These are phyloP conservation scores for Panaeolus papilionaceus DNA, from an alignment of 768 basidiomycete species.

Conservation along the genomic window DNA sequence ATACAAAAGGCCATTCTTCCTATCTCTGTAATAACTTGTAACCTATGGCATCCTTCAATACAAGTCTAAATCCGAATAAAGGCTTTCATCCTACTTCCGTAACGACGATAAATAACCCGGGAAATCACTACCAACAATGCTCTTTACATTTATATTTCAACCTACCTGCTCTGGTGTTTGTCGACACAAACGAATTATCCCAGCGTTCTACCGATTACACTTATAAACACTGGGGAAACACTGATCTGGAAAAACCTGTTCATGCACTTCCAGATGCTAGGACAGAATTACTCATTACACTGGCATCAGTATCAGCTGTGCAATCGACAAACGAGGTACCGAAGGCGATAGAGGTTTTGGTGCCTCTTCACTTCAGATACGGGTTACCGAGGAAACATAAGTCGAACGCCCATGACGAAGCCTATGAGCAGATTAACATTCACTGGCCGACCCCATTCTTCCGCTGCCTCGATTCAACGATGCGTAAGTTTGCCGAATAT, in stretches of 20 bases:
- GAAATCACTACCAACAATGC: conserved; percentile 33
- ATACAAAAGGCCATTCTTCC: neutral
- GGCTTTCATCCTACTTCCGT: conserved; percentile 47
- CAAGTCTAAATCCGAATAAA: conserved; percentile 35
- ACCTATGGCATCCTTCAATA: conserved; percentile 34
- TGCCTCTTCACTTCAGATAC: conserved; percentile 57
- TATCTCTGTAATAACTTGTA: neutral
- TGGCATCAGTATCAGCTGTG: conserved; percentile 16
- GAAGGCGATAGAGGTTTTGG: conserved; percentile 35
- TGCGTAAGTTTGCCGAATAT: conserved; percentile 28
- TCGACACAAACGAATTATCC: conserved; percentile 55
- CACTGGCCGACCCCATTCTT: conserved; percentile 47
- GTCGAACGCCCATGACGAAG: neutral
- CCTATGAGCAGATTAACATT: conserved; percentile 37
- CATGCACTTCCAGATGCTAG: conserved; percentile 37
- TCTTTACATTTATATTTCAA: conserved; percentile 44
- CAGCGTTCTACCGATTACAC: conserved; percentile 43
- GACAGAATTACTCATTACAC: conserved; percentile 34
- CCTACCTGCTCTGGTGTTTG: conserved; percentile 50
- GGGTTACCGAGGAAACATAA: conserved; percentile 34
- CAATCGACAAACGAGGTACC: neutral
- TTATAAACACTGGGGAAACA: conserved; percentile 46
- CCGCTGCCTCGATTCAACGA: conserved; percentile 35
- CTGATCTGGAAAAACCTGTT: conserved; percentile 54
- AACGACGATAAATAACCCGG: conserved; percentile 33